Percentiles rank a stretch among this genome's conserved stretches.
phyloP scores from a whole-genome alignment of 768 basidiomycete species.

The Suillus brevipes region DNA sequence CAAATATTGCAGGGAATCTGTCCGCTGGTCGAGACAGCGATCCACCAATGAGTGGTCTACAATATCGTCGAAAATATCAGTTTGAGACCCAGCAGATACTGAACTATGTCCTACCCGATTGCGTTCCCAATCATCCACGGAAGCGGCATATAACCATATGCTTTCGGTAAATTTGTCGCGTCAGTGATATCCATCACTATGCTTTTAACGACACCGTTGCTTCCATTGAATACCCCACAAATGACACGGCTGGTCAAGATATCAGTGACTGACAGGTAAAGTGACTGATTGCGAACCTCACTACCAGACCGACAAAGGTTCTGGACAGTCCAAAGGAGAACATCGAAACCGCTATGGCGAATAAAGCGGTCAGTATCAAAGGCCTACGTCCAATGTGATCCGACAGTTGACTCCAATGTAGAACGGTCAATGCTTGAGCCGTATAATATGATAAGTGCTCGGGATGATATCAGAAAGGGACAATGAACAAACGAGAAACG shows the following conservation, averaged over 20 bases:
- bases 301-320: slow-evolving; percentile 42
- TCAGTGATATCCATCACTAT: slow-evolving; percentile 44
- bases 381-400: slow-evolving; percentile 51
- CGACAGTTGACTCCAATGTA: slow-evolving; percentile 51
- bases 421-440: slow-evolving; percentile 45
- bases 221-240: slow-evolving; percentile 54
- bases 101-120: slow-evolving; percentile 36
- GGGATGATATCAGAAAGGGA: background rate
- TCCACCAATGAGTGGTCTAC: slow-evolving; percentile 70
- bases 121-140: slow-evolving; percentile 44
- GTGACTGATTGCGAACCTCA: too few species aligned
- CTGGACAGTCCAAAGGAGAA: slow-evolving; percentile 48
- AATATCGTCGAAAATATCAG: too few species aligned
- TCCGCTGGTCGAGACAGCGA: slow-evolving; percentile 62
- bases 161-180: slow-evolving; percentile 31
- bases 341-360: slow-evolving; percentile 46
- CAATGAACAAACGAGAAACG: too few species aligned
- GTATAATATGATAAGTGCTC: slow-evolving; percentile 52
- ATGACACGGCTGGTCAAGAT: slow-evolving; percentile 37
- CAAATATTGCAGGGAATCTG: slow-evolving; percentile 63
- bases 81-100: too few species aligned
- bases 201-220: slow-evolving; percentile 49
- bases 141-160: slow-evolving; percentile 61
- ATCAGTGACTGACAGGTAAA: background rate
- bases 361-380: slow-evolving; percentile 44